phyloP scores from a whole-genome alignment of 208 protist species.

The Novymonas esmeraldas region DNA sequence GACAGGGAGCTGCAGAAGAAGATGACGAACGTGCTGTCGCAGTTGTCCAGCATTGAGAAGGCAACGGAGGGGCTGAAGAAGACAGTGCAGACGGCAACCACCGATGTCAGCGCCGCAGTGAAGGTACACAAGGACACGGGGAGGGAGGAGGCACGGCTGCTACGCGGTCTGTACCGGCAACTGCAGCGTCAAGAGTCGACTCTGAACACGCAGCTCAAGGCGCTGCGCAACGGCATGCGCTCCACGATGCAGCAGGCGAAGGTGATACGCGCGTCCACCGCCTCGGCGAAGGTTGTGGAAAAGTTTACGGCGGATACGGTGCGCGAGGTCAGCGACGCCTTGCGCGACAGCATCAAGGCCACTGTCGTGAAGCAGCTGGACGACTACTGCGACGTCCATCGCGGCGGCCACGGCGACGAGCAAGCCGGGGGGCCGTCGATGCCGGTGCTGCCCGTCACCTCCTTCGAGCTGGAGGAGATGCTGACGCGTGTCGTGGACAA shows the following conservation, averaged over 20 bases:
- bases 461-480: conserved; percentile 39
- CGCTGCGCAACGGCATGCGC: conserved; percentile 12
- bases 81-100: no score
- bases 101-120: no score
- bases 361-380: conserved; percentile 27
- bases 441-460: conserved; percentile 32
- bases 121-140: no score
- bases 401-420: neutral
- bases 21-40: conserved; percentile 6
- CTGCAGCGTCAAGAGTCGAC: conserved; percentile 19
- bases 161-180: neutral
- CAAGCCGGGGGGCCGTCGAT: conserved; percentile 5
- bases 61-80: no score
- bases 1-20: conserved; percentile 3
- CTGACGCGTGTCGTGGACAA: conserved; percentile 22
- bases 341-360: conserved; percentile 12
- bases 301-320: neutral
- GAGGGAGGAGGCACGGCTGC: neutral
- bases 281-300: conserved; percentile 9
- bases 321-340: neutral
- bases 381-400: conserved; percentile 35
- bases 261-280: neutral
- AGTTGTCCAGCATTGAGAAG: no score
- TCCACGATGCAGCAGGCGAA: neutral
- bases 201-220: conserved; percentile 1